Conservation (phyloP, 108 stramenopile genomes). For the Cyclotella kingstonii region DNA sequence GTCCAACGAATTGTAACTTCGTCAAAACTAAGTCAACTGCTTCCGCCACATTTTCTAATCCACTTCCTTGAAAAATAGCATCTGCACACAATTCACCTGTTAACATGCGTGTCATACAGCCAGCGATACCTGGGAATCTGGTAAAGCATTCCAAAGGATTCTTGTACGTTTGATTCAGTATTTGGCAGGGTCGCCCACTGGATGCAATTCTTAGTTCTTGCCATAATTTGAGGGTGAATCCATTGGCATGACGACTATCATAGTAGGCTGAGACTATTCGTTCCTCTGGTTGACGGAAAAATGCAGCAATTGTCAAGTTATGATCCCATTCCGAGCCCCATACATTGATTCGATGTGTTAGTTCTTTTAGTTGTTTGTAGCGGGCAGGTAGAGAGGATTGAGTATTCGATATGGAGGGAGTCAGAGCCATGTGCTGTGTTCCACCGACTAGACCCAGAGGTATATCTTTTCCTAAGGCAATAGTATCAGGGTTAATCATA, state of each 20-base stretch:
- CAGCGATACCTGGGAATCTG: conserved; percentile 41
- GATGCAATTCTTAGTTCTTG: background rate
- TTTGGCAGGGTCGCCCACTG: conserved; percentile 2
- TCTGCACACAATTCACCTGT: conserved; percentile 42
- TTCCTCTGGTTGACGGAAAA: conserved; percentile 48
- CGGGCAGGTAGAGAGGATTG: conserved; percentile 1
- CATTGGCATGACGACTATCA: conserved; percentile 34
- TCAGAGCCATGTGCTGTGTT: conserved; percentile 37
- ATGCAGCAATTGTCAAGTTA: conserved; percentile 37
- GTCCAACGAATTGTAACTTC: conserved; percentile 36
- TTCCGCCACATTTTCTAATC: conserved; percentile 22
- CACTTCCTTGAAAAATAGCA: conserved; percentile 17
- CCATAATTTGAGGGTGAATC: conserved; percentile 9
- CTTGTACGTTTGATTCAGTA: conserved; percentile 4
- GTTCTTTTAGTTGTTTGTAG: conserved; percentile 2
- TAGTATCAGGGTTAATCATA: conserved; percentile 10
- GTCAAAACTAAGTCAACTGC: conserved; percentile 39
- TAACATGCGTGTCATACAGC: conserved; percentile 44
- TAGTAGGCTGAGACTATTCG: conserved; percentile 40
- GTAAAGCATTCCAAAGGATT: conserved; percentile 45
- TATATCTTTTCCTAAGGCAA: conserved; percentile 8
- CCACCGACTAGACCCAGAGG: conserved; percentile 40
- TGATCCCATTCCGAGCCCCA: conserved; percentile 33
- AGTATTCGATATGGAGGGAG: conserved; percentile 6
- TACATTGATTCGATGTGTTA: conserved; percentile 8